Evolutionary conservation across 2,329 filamentous ascomycete species (phyloP), one percentile per base, ranked within the genome.

Genomic region (Trichoderma oligosporum): DNA sequence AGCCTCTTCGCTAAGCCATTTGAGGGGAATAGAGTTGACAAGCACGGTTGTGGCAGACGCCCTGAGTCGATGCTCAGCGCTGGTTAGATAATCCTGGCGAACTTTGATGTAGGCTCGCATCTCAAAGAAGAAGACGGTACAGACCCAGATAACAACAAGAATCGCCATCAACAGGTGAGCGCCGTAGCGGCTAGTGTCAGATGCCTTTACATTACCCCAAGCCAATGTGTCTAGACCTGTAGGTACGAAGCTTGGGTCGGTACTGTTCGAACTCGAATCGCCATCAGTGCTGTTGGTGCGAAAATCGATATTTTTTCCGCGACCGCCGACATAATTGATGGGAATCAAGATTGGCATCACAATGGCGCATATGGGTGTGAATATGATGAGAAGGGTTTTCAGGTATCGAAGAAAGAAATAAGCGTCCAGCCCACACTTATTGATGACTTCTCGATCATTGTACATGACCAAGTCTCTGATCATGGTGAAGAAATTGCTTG

Each of bases 381-480:
- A 97, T 61, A 99, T 96, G 68, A 96, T 86, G 41, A 97, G 81
- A 4, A 97, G 83, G 71, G 68, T 82, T 62, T 82, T 82, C 12
- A 84, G 82, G 67, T 96, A 99, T 61, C 95, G 88, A 1, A 99
- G 80, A 71, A 99, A 99, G 77, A 97, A 96, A 74, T 96, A 99
- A 67, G 93, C 91, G 70, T 99, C 94, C 8, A 99, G 82, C 16
- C 94, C 94, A 64, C 93, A 97, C 72, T 97, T 96, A 53, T 93
- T 87, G 66, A 99, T 96, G 64, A 99, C 84, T 64, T 96, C 90
- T 11, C 89, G 80, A 61, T 89, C 82, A 77, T 84, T 71, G 75
- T 89, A 75, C 76, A 85, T 71, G 75, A 89, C 78, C 79, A 96
- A 62, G 76, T 76, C 69, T 72, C 81, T 68, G 64, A 83, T 62